Conservation (phyloP, 352 stramenopile genomes). For the Aphanomyces invadans region DNA sequence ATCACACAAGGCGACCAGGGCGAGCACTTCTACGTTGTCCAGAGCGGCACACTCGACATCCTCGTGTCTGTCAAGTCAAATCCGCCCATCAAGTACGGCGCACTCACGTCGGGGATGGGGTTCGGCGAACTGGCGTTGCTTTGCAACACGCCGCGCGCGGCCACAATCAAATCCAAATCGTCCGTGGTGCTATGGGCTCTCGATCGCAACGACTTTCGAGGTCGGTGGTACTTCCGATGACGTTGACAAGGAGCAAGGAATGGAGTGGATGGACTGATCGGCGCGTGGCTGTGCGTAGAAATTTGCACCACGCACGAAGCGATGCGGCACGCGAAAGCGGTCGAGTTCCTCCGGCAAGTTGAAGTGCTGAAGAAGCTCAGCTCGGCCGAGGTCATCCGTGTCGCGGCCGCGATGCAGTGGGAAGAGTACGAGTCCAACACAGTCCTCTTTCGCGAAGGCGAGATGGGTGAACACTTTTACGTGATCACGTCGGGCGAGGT, state of each 20-base stretch:
- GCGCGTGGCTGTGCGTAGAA: constrained; percentile 25
- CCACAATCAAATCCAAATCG: constrained; percentile 76
- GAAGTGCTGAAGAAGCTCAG: constrained; percentile 65
- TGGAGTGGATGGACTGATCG: too few relatives aligned
- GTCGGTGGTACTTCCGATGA: neutral
- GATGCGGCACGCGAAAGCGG: constrained; percentile 45
- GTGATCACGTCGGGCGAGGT: constrained; percentile 73
- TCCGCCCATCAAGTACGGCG: constrained; percentile 59
- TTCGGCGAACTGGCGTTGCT: constrained; percentile 97
- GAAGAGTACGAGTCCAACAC: constrained; percentile 52
- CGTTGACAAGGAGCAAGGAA: too few relatives aligned
- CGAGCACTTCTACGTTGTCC: constrained; percentile 71
- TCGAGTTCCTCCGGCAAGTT: constrained; percentile 48
- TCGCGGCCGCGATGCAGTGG: constrained; percentile 74
- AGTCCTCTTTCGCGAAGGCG: constrained; percentile 59
- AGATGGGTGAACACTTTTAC: constrained; percentile 72
- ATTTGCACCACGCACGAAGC: constrained; percentile 70
- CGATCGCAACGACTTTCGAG: constrained; percentile 58
- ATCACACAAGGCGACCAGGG: constrained; percentile 66
- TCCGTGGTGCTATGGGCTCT: constrained; percentile 61
- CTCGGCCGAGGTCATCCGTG: constrained; percentile 51
- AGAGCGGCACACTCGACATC: constrained; percentile 51
- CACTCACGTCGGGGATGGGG: constrained; percentile 47
- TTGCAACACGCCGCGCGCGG: constrained; percentile 93
- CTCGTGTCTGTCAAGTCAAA: constrained; percentile 48